A percentile compares a stretch with the other conserved stretches of the same genome.
Conservation (phyloP, 2,329 filamentous ascomycete species). For the Atkinsonella texensis region DNA sequence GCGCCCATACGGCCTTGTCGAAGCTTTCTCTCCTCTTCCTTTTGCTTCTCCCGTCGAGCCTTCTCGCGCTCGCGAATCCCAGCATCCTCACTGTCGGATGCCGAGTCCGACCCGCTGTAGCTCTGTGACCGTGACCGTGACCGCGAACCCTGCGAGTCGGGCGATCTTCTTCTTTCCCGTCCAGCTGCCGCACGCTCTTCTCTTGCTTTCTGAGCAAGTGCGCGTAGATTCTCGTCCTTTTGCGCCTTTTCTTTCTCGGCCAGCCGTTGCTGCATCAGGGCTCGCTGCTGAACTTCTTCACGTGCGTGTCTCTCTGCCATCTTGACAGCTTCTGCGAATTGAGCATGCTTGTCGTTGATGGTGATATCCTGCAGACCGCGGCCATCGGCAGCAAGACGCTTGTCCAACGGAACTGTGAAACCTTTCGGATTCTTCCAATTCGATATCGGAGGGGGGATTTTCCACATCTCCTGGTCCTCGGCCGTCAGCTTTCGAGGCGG, state of each 20-base stretch:
- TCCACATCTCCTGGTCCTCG: slow-evolving; percentile 95
- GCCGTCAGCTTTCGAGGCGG: slow-evolving; percentile 91
- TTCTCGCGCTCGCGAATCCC: slow-evolving; percentile 66
- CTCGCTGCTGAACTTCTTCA: slow-evolving; percentile 86
- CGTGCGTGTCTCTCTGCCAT: slow-evolving; percentile 90
- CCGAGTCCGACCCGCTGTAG: slow-evolving; percentile 40
- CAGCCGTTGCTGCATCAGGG: slow-evolving; percentile 88
- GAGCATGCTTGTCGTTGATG: slow-evolving; percentile 97
- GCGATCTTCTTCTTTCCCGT: slow-evolving; percentile 28
- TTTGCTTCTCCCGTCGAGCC: slow-evolving; percentile 62
- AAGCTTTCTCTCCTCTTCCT: slow-evolving; percentile 79
- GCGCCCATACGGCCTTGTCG: slow-evolving; percentile 93
- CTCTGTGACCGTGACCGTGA: slow-evolving; percentile 30
- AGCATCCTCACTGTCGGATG: slow-evolving; percentile 48
- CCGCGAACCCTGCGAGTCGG: slow-evolving; percentile 27
- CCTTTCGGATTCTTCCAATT: slow-evolving; percentile 99
- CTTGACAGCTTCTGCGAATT: slow-evolving; percentile 87
- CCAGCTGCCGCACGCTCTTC: slow-evolving; percentile 57
- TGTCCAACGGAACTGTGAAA: slow-evolving; percentile 91
- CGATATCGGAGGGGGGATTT: slow-evolving; percentile 72
- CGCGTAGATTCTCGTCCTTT: slow-evolving; percentile 84
- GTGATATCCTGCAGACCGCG: slow-evolving; percentile 83
- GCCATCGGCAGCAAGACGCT: slow-evolving; percentile 87
- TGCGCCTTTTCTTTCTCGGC: slow-evolving; percentile 93
- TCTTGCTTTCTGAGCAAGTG: slow-evolving; percentile 80